Conservation (phyloP, 1,284 basidiomycete genomes). For the Ustilago loliicola region DNA sequence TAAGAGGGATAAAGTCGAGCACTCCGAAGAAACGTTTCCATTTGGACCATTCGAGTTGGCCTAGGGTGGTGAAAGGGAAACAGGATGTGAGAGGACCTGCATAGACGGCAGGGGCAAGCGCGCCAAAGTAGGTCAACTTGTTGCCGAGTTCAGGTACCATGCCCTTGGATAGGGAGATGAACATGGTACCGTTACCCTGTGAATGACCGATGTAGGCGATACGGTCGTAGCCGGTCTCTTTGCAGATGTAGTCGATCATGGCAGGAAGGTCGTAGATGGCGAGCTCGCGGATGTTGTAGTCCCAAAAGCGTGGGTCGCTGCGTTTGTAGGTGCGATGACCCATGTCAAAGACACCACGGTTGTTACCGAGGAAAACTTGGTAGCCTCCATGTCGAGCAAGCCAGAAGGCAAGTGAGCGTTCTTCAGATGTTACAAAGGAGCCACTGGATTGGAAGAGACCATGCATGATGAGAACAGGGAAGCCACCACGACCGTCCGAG, state of each 20-base stretch:
- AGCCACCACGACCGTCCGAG: conserved; percentile 73
- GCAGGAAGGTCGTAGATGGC: conserved; percentile 78
- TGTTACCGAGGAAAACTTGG: conserved; percentile 78
- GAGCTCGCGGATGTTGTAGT: conserved; percentile 77
- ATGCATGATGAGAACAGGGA: conserved; percentile 77
- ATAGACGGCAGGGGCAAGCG: conserved; percentile 77
- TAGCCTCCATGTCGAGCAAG: conserved; percentile 75
- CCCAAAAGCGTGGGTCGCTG: conserved; percentile 76
- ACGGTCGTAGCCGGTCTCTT: conserved; percentile 75
- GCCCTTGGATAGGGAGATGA: conserved; percentile 72
- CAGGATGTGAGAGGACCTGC: conserved; percentile 76
- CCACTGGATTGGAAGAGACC: conserved; percentile 78
- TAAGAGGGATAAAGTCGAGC: conserved; percentile 77
- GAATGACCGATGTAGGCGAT: conserved; percentile 75
- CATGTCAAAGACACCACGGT: conserved; percentile 77
- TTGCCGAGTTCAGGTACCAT: conserved; percentile 76
- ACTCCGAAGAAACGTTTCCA: conserved; percentile 77
- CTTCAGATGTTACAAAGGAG: conserved; percentile 77
- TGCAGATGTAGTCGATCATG: conserved; percentile 75
- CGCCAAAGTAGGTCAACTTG: conserved; percentile 76
- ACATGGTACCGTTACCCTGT: conserved; percentile 75
- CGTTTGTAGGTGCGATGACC: conserved; percentile 74
- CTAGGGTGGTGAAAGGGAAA: conserved; percentile 74
- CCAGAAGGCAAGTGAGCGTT: conserved; percentile 77
- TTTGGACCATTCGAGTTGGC: conserved; percentile 73